These are phyloP conservation scores for Pseudonitzschia pungens DNA, from an alignment of 108 stramenopile species.

Conservation along the genomic window DNA sequence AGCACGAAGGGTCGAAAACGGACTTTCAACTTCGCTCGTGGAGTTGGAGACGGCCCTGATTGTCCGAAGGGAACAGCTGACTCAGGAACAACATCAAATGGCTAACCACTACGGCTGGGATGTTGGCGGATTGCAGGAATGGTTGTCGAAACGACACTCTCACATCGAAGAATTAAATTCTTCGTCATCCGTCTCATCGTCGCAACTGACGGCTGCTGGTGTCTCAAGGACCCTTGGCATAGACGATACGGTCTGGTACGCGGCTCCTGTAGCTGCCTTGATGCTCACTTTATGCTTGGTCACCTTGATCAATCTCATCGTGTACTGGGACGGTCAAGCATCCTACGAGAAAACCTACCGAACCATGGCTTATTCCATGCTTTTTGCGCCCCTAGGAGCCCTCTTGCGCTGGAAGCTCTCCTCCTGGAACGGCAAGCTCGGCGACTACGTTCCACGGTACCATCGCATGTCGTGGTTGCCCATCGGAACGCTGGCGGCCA, in stretches of 20 bases:
- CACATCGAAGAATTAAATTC: neutral
- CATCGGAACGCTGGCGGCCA: constrained; percentile 63
- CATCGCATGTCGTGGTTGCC: constrained; percentile 35
- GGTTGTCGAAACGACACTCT: constrained; percentile 6
- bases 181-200: neutral
- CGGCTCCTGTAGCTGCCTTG: neutral
- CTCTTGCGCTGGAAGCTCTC: constrained; percentile 56
- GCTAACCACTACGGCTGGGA: constrained; percentile 37
- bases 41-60: constrained; percentile 35
- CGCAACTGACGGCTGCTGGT: constrained; percentile 18
- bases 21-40: constrained; percentile 1
- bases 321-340: neutral
- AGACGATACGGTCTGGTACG: constrained; percentile 8
- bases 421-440: constrained; percentile 27
- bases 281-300: neutral
- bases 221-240: neutral
- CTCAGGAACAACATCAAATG: constrained; percentile 15
- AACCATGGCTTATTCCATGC: constrained; percentile 37
- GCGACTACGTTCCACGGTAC: neutral
- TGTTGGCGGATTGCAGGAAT: constrained; percentile 29
- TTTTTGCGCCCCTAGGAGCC: constrained; percentile 61
- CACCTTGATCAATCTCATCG: constrained; percentile 13
- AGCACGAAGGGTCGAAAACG: constrained; percentile 32
- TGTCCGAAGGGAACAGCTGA: constrained; percentile 3
- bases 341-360: constrained; percentile 39